Evolutionary conservation across 2,329 filamentous ascomycete genomes (phyloP).

Genomic region (Tricladium varicosporioides): DNA sequence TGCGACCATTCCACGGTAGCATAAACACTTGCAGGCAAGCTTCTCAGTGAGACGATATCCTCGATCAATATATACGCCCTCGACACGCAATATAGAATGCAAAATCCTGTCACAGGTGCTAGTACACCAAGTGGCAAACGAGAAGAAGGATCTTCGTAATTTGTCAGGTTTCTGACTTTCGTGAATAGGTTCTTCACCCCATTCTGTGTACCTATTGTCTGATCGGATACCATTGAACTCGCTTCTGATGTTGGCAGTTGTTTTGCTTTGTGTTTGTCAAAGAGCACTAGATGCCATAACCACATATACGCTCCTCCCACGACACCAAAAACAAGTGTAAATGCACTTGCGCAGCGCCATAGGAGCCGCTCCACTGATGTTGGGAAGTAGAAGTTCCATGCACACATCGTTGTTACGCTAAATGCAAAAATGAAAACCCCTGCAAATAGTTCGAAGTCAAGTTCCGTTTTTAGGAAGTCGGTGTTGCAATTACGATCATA

Average conservation of each 20-base stretch:
- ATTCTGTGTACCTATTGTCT: background rate
- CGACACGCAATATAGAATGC: background rate
- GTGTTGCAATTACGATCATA: background rate
- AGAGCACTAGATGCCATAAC: background rate
- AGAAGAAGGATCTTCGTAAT: background rate
- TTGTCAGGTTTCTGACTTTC: background rate
- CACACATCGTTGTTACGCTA: background rate
- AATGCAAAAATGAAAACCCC: background rate
- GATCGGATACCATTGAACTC: background rate
- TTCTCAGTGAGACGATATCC: background rate
- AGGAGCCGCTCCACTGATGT: background rate
- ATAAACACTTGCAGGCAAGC: background rate
- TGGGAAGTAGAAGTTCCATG: constrained; percentile 1
- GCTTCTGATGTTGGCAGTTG: background rate
- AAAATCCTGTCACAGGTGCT: background rate
- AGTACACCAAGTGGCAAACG: background rate
- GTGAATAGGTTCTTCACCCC: background rate
- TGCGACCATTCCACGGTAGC: background rate
- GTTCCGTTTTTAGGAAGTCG: background rate
- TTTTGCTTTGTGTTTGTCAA: background rate
- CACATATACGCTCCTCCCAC: background rate
- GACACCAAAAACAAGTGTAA: background rate
- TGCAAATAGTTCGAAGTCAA: background rate
- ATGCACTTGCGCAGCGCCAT: background rate
- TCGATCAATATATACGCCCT: constrained; percentile 2